Evolutionary conservation across 306 rosid species (phyloP).

Genomic region (Acacia crassicarpa): DNA sequence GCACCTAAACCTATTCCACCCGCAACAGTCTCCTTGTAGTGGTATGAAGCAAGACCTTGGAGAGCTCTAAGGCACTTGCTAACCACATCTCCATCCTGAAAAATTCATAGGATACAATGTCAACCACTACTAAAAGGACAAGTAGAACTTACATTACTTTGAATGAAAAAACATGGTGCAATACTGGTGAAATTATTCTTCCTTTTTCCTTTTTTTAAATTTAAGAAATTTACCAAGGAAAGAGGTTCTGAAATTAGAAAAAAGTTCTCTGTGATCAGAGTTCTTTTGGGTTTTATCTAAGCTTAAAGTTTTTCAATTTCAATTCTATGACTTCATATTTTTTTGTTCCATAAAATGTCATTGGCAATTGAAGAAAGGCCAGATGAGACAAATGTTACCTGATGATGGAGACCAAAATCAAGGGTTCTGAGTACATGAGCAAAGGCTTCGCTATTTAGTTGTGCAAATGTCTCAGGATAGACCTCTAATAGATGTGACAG

Average conservation of each 20-base stretch:
- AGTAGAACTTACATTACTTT: background rate
- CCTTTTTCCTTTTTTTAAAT: background rate
- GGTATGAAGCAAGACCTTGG: conserved; percentile 90
- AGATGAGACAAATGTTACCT: conserved; percentile 45
- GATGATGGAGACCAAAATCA: conserved; percentile 88
- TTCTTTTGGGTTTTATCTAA: background rate
- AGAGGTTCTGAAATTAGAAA: conserved; percentile 20
- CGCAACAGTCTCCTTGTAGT: conserved; percentile 58
- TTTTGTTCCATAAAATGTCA: conserved; percentile 8
- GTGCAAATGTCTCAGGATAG: conserved; percentile 93
- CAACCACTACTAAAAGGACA: conserved; percentile 21
- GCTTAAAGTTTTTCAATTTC: conserved; percentile 4
- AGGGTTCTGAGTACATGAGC: conserved; percentile 81
- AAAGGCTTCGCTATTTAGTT: conserved; percentile 70
- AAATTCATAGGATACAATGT: conserved; percentile 11
- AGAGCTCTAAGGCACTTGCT: conserved; percentile 81
- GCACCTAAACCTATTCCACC: conserved; percentile 82
- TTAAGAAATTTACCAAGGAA: conserved; percentile 12
- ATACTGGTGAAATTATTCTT: conserved; percentile 10
- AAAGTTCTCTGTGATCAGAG: conserved; percentile 3
- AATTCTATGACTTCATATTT: background rate
- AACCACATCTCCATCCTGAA: conserved; percentile 81
- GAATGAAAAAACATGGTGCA: conserved; percentile 10
- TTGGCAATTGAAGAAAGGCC: conserved; percentile 16
- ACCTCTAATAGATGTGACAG: conserved; percentile 90